Percentiles rank a stretch among this genome's conserved stretches.
Evolutionary conservation across 345 rosid species (phyloP).

Genomic region (Citrus sp.): DNA sequence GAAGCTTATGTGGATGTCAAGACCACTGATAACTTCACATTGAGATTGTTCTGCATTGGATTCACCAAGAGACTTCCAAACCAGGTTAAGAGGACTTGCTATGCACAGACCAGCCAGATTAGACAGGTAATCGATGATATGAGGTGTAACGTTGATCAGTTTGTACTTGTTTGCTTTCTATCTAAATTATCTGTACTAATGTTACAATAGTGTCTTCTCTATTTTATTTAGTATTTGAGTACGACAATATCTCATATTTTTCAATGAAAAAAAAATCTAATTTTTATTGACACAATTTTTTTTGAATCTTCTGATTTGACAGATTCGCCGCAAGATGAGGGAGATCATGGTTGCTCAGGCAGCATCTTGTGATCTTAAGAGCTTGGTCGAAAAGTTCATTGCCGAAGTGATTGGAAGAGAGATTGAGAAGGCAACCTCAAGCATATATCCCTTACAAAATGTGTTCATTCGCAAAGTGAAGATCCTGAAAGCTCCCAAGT

Average conservation of each 20-base stretch:
- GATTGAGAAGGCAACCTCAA: conserved; percentile 81
- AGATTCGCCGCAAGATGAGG: conserved; percentile 94
- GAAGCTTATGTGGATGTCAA: conserved; percentile 96
- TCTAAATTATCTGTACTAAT: not conserved
- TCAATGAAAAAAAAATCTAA: no score
- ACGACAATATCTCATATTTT: not conserved
- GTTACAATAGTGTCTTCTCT: no score
- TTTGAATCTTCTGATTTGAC: not conserved
- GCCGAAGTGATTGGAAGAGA: conserved; percentile 86
- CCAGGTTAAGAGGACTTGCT: conserved; percentile 91
- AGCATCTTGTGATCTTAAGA: conserved; percentile 86
- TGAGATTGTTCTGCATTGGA: conserved; percentile 90
- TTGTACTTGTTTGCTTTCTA: not conserved
- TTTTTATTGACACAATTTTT: not conserved
- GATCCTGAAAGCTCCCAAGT: conserved; percentile 92
- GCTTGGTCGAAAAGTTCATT: conserved; percentile 73
- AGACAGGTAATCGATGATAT: conserved; percentile 45
- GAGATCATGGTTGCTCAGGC: conserved; percentile 82
- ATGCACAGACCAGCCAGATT: conserved; percentile 94
- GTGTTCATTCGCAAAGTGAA: conserved; percentile 91
- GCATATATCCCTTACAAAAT: conserved; percentile 85
- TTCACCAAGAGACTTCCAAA: conserved; percentile 93
- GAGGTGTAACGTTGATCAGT: not conserved
- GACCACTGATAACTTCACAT: conserved; percentile 80
- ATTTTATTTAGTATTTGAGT: not conserved